A percentile compares a stretch with the other conserved stretches of the same genome.
Evolutionary conservation across 2,329 filamentous ascomycete genomes (phyloP).

Genomic region (Scytalidium lignicola): DNA sequence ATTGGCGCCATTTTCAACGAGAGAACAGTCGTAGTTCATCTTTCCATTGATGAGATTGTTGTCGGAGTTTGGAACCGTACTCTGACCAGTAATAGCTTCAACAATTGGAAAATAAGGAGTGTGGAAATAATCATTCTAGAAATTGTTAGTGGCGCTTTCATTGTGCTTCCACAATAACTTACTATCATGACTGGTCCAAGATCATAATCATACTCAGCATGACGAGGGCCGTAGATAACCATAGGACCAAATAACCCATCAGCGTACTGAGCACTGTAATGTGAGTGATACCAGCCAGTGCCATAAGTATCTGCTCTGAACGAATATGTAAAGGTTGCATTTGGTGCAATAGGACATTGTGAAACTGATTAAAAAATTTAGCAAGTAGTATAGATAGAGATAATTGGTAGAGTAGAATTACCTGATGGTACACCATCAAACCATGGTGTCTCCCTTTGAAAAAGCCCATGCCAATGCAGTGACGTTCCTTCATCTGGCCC

Average conservation of each 20-base stretch:
- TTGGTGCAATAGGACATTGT: conserved; percentile 37
- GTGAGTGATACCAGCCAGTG: conserved; percentile 45
- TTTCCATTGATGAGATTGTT: conserved; percentile 10
- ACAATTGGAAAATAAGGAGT: not conserved
- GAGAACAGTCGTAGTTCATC: conserved; percentile 1
- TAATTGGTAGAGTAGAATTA: conserved; percentile 8
- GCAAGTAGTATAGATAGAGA: not conserved
- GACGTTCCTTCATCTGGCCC: conserved; percentile 6
- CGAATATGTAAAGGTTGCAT: conserved; percentile 25
- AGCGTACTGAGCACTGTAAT: conserved; percentile 42
- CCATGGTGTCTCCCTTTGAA: conserved; percentile 1
- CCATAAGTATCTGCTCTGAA: conserved; percentile 15
- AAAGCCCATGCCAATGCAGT: conserved; percentile 4
- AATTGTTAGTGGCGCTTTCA: not conserved
- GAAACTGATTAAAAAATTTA: conserved; percentile 29
- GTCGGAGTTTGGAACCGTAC: conserved; percentile 6
- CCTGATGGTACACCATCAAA: conserved; percentile 1
- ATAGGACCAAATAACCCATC: conserved; percentile 53
- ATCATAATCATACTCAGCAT: conserved; percentile 9
- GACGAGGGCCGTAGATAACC: conserved; percentile 39
- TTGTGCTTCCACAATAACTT: conserved; percentile 4
- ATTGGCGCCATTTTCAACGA: conserved; percentile 1
- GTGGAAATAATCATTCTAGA: not conserved
- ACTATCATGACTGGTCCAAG: conserved; percentile 11
- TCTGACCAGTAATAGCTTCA: conserved; percentile 2